Conservation (phyloP, 2,329 filamentous ascomycete species). For the Colletotrichum cordylinicola region DNA sequence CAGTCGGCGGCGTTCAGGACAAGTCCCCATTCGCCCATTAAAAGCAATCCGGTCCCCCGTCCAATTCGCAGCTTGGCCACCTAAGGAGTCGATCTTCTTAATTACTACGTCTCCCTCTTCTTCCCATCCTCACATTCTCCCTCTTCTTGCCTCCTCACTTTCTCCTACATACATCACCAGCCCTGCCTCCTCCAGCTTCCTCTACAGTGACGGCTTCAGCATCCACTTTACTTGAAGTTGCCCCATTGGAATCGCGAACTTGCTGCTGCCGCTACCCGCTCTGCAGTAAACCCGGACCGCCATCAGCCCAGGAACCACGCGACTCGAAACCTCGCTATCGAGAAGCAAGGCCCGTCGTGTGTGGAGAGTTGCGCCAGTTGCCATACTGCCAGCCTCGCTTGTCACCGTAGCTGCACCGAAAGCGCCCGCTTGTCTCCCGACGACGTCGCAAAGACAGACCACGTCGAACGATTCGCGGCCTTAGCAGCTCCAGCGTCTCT, state of each 20-base stretch:
- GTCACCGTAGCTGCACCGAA: not conserved
- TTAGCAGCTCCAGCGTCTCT: conserved; percentile 2
- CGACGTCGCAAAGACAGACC: conserved; percentile 5
- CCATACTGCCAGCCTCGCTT: not conserved
- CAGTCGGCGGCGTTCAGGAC: not conserved
- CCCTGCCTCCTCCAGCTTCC: not conserved
- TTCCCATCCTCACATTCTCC: not conserved
- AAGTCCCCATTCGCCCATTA: conserved; percentile 22
- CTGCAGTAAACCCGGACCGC: not conserved
- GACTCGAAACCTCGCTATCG: not conserved
- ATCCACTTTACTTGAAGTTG: not conserved
- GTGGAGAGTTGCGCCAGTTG: conserved; percentile 19
- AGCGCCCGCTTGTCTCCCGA: conserved; percentile 6
- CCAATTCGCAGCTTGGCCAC: conserved; percentile 15
- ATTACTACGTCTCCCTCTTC: conserved; percentile 6
- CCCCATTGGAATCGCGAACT: not conserved
- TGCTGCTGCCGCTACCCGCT: conserved; percentile 17
- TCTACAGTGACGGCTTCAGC: not conserved
- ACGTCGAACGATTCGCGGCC: conserved; percentile 11
- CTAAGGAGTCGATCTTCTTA: conserved; percentile 14
- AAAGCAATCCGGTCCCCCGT: conserved; percentile 21
- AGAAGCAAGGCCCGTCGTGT: not conserved
- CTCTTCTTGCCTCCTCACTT: not conserved
- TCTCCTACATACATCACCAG: not conserved
- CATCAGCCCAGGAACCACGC: conserved; percentile 10